These are phyloP conservation scores for Zoysia japonica DNA, from an alignment of 176 grass and related monocot species.

Conservation along the genomic window DNA sequence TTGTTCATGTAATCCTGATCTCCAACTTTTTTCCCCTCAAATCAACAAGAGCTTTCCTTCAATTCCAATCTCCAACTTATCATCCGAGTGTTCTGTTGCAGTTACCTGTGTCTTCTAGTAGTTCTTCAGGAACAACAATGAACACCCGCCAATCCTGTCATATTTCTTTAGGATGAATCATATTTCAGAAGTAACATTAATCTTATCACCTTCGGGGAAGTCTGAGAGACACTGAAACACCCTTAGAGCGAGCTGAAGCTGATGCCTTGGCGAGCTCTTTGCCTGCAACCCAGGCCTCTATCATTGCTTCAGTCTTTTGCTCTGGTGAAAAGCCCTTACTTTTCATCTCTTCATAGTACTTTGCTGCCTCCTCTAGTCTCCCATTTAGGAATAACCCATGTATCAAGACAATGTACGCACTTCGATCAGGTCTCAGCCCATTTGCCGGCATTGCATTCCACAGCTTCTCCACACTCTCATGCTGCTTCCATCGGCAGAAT, in stretches of 20 bases:
- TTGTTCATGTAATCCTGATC: slow-evolving; percentile 10
- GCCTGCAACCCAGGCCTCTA: slow-evolving; percentile 62
- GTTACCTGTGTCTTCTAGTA: not conserved
- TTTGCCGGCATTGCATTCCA: slow-evolving; percentile 76
- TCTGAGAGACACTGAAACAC: slow-evolving; percentile 34
- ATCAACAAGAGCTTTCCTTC: not conserved
- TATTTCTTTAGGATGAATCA: not conserved
- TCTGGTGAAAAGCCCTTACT: slow-evolving; percentile 68
- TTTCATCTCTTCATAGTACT: slow-evolving; percentile 82
- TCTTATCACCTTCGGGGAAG: slow-evolving; percentile 31
- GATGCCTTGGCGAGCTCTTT: slow-evolving; percentile 45
- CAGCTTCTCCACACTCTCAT: slow-evolving; percentile 62
- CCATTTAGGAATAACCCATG: slow-evolving; percentile 81
- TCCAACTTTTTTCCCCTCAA: not conserved
- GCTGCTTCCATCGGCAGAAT: slow-evolving; percentile 71
- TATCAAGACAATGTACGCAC: slow-evolving; percentile 75
- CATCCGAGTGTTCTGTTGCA: not conserved
- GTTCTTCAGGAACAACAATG: slow-evolving; percentile 17
- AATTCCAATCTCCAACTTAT: not conserved
- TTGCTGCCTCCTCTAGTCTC: slow-evolving; percentile 59
- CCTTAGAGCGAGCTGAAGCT: slow-evolving; percentile 10
- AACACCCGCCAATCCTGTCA: not conserved
- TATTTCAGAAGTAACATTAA: not conserved
- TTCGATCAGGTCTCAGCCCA: slow-evolving; percentile 67
- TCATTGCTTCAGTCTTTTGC: slow-evolving; percentile 74